These are phyloP conservation scores for Beauveria scarabaeidicola DNA, from an alignment of 2,329 filamentous ascomycete species.

Conservation along the genomic window DNA sequence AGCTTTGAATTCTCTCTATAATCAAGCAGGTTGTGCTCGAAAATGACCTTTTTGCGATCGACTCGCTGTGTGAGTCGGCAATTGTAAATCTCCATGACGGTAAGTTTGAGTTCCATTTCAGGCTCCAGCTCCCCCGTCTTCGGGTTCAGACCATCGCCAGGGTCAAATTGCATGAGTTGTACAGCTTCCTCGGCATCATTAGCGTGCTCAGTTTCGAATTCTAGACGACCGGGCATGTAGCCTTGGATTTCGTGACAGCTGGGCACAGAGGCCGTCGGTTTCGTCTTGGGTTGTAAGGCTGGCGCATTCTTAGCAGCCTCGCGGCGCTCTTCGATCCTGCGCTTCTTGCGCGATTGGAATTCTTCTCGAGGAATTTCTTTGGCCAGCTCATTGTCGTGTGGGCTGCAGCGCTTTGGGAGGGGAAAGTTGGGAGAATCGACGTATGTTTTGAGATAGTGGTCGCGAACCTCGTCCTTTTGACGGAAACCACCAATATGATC, in stretches of 20 bases:
- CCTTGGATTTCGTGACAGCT: conserved; percentile 97
- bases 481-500: conserved; percentile 96
- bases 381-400: conserved; percentile 68
- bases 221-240: conserved; percentile 94
- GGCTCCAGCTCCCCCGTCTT: conserved; percentile 80
- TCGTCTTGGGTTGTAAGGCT: conserved; percentile 81
- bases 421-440: conserved; percentile 78
- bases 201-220: conserved; percentile 95
- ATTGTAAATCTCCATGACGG: conserved; percentile 98
- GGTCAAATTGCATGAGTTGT: conserved; percentile 96
- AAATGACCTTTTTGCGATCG: conserved; percentile 92
- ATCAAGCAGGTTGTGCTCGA: conserved; percentile 87
- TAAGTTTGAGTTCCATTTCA: conserved; percentile 95
- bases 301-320: conserved; percentile 78
- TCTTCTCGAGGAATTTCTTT: conserved; percentile 80
- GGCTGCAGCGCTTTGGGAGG: conserved; percentile 76
- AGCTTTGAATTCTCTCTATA: conserved; percentile 83
- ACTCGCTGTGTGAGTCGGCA: conserved; percentile 80
- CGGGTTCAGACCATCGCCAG: conserved; percentile 84
- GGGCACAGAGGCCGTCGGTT: conserved; percentile 90
- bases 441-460: conserved; percentile 87
- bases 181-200: conserved; percentile 98
- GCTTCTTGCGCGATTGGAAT: conserved; percentile 88
- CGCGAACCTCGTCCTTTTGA: conserved; percentile 87
- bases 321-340: conserved; percentile 83